These are phyloP conservation scores for Sideroxylon spinosum DNA, from an alignment of 179 eudicot genomes.

Conservation along the genomic window DNA sequence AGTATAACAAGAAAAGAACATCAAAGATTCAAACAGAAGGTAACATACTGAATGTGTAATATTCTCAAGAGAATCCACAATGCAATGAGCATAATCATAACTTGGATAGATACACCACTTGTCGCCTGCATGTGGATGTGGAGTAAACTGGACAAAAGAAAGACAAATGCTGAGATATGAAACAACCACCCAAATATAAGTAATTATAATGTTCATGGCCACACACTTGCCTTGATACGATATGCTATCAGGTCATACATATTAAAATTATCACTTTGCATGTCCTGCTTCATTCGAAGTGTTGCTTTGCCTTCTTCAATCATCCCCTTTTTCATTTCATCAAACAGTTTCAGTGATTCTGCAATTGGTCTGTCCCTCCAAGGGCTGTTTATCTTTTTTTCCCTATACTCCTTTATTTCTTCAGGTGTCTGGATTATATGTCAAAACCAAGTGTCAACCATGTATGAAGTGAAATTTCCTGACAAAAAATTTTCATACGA, in stretches of 20 bases:
- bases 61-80: constrained; percentile 91
- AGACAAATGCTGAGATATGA: constrained; percentile 7
- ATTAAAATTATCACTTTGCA: constrained; percentile 85
- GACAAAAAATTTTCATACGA: neutral
- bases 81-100: constrained; percentile 89
- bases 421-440: constrained; percentile 55
- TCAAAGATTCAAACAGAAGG: neutral
- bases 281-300: constrained; percentile 91
- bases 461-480: neutral
- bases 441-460: constrained; percentile 13
- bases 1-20: neutral
- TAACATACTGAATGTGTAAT: constrained; percentile 83
- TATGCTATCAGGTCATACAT: constrained; percentile 97
- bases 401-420: constrained; percentile 81
- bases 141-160: constrained; percentile 60
- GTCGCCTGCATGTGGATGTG: constrained; percentile 98
- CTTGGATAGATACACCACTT: constrained; percentile 97
- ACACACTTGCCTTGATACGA: constrained; percentile 77
- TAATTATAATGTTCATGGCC: neutral
- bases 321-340: constrained; percentile 81
- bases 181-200: neutral
- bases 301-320: constrained; percentile 96
- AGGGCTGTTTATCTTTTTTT: constrained; percentile 89
- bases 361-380: constrained; percentile 89
- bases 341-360: constrained; percentile 71